phyloP scores from a whole-genome alignment of 106 monocot species.

The Chionographis japonica region DNA sequence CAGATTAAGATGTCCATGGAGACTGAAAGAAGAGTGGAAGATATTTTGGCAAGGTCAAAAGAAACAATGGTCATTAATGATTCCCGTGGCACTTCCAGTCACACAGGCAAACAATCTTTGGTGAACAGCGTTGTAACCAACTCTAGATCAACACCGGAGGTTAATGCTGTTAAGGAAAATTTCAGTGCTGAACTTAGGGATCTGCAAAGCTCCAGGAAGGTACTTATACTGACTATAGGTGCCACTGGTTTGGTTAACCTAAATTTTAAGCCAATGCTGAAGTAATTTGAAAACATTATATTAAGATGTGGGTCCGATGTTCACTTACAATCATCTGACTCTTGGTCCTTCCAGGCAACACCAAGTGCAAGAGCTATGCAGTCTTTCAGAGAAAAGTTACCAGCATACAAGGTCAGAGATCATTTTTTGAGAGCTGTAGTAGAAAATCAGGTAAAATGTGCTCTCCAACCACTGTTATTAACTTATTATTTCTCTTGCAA shows the following conservation, averaged over 20 bases:
- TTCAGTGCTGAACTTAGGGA: constrained; percentile 70
- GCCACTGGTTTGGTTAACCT: background rate
- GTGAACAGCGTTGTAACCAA: constrained; percentile 11
- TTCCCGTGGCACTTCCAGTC: constrained; percentile 40
- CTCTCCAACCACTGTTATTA: background rate
- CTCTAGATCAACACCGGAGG: constrained; percentile 14
- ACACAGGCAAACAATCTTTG: constrained; percentile 14
- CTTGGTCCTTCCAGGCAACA: constrained; percentile 32
- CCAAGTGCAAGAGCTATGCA: constrained; percentile 71
- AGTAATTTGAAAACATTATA: background rate
- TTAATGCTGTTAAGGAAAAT: constrained; percentile 33
- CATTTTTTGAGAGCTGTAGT: constrained; percentile 74
- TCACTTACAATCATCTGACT: background rate
- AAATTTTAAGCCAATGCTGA: background rate
- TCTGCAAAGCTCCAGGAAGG: constrained; percentile 75
- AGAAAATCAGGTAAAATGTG: constrained; percentile 58
- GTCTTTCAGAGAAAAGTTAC: constrained; percentile 86
- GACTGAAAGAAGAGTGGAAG: constrained; percentile 78
- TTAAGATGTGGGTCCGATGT: background rate
- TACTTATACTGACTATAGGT: constrained; percentile 9
- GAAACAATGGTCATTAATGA: constrained; percentile 11
- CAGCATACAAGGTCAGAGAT: constrained; percentile 78
- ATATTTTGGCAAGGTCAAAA: constrained; percentile 62
- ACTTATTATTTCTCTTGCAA: too few species aligned
- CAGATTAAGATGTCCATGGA: constrained; percentile 96